A percentile compares a stretch with the other conserved stretches of the same genome.
These are phyloP conservation scores for Sclerotinia subarctica DNA, from an alignment of 2,329 filamentous ascomycete genomes.

Conservation along the genomic window DNA sequence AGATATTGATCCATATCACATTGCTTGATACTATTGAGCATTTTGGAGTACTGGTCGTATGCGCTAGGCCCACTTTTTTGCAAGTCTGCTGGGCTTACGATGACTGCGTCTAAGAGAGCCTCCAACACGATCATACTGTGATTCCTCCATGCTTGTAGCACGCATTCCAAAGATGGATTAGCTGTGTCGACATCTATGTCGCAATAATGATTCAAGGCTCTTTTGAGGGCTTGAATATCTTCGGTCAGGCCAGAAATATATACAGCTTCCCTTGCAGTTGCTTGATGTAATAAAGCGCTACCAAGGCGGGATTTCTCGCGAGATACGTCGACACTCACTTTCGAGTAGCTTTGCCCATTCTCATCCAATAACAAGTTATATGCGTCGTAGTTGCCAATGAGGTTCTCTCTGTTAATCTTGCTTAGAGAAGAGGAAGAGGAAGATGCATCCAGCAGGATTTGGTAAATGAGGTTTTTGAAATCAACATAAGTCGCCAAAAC, in stretches of 20 bases:
- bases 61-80: background rate
- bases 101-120: background rate
- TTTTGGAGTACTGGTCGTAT: background rate
- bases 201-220: conserved; percentile 2
- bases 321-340: conserved; percentile 1
- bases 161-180: conserved; percentile 21
- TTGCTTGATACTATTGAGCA: conserved; percentile 7
- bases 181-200: conserved; percentile 20
- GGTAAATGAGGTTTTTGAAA: conserved; percentile 35
- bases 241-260: conserved; percentile 21
- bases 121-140: background rate
- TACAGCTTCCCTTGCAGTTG: conserved; percentile 21
- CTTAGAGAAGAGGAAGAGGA: background rate
- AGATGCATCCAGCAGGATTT: conserved; percentile 10
- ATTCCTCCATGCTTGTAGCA: conserved; percentile 23
- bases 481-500: conserved; percentile 39
- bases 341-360: background rate
- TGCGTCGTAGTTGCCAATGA: background rate
- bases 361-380: background rate
- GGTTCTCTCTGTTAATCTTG: background rate
- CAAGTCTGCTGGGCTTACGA: background rate
- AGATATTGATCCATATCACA: conserved; percentile 17
- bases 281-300: conserved; percentile 18
- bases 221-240: conserved; percentile 17
- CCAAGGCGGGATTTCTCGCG: background rate